Conservation (phyloP, 495 filamentous ascomycete genomes). For the Aspergillus incahuasiensis region DNA sequence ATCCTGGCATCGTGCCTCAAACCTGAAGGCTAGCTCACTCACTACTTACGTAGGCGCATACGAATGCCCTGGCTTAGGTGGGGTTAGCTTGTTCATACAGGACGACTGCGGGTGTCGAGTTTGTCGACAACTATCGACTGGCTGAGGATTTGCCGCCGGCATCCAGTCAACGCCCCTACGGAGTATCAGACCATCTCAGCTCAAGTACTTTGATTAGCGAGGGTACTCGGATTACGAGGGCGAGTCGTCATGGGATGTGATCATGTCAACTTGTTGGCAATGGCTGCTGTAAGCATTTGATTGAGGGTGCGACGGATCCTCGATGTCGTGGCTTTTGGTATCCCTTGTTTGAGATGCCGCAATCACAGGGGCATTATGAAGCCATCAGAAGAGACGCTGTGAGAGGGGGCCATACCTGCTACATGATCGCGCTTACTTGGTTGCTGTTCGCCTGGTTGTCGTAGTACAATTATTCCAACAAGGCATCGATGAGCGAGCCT, state of each 20-base stretch:
- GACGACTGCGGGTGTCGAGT: not conserved
- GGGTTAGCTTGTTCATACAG: slow-evolving; percentile 10
- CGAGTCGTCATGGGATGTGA: not conserved
- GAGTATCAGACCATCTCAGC: too few relatives aligned
- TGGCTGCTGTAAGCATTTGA: not conserved
- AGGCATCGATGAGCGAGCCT: not conserved
- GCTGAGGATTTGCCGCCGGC: not conserved
- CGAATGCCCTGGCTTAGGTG: slow-evolving; percentile 19
- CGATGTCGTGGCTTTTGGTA: not conserved
- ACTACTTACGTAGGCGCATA: slow-evolving; percentile 25
- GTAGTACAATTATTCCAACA: not conserved
- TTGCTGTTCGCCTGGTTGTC: not conserved
- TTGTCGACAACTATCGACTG: too few relatives aligned
- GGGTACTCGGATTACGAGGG: too few relatives aligned
- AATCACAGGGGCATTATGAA: not conserved
- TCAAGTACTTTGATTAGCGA: not conserved
- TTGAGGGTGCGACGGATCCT: not conserved
- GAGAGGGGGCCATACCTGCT: not conserved
- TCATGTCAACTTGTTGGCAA: not conserved
- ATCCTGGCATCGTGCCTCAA: not conserved
- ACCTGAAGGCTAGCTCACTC: not conserved
- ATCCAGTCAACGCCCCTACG: not conserved
- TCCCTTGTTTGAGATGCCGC: not conserved
- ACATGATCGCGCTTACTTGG: not conserved
- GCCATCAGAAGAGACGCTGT: not conserved